phyloP scores from a whole-genome alignment of 345 rosid species.

The Salix viminalis region DNA sequence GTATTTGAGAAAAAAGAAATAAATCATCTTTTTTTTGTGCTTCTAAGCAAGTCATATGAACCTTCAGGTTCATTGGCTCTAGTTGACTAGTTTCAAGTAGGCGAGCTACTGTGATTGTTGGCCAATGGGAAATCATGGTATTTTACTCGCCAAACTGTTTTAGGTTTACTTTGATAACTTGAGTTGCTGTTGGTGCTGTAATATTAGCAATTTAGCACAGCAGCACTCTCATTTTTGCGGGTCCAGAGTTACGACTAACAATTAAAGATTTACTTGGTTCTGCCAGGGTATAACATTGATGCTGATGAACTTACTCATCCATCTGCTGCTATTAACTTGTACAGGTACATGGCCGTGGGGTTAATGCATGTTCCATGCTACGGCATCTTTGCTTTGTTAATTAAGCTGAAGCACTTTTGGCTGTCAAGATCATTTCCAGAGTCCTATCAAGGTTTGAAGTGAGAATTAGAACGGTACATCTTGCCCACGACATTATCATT shows the following conservation, averaged over 20 bases:
- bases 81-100: too few species aligned
- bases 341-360: slow-evolving; percentile 79
- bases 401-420: slow-evolving; percentile 52
- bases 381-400: slow-evolving; percentile 51
- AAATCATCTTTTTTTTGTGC: neutral
- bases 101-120: too few species aligned
- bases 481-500: neutral
- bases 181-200: neutral
- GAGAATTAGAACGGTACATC: neutral
- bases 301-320: neutral
- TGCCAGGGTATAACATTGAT: neutral
- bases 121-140: too few species aligned
- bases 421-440: slow-evolving; percentile 47
- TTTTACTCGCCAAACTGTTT: neutral
- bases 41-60: neutral
- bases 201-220: neutral
- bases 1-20: too few species aligned
- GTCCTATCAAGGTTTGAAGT: slow-evolving; percentile 30
- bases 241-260: neutral
- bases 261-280: neutral
- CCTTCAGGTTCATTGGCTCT: neutral
- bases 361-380: slow-evolving; percentile 67
- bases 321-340: slow-evolving; percentile 1
- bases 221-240: neutral
- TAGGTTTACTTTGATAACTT: neutral